phyloP scores from a whole-genome alignment of 2,329 filamentous ascomycete genomes.

The Teratosphaeria zuluensis region DNA sequence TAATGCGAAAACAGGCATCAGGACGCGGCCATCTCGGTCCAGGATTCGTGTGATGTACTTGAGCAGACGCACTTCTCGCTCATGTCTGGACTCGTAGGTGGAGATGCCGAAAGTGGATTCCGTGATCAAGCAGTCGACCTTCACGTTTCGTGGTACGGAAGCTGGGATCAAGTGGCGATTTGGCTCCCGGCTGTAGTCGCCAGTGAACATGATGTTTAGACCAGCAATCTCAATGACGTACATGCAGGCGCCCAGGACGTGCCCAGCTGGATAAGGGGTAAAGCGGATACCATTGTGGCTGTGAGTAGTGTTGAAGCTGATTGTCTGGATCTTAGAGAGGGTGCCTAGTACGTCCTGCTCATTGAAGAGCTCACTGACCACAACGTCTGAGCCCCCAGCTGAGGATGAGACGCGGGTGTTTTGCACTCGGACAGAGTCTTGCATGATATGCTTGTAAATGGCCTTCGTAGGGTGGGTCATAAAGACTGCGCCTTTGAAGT shows the following conservation, averaged over 20 bases:
- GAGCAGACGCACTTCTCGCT: conserved; percentile 89
- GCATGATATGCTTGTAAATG: conserved; percentile 99
- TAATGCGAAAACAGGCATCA: conserved; percentile 92
- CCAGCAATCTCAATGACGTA: conserved; percentile 96
- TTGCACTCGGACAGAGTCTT: conserved; percentile 87
- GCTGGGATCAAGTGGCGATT: conserved; percentile 93
- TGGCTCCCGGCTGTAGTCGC: conserved; percentile 92
- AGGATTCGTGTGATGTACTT: conserved; percentile 87
- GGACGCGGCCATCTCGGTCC: conserved; percentile 80
- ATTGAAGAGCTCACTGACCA: conserved; percentile 67
- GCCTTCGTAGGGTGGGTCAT: conserved; percentile 99
- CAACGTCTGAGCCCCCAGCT: conserved; percentile 26
- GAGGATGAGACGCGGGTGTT: conserved; percentile 22
- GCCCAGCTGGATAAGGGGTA: conserved; percentile 91
- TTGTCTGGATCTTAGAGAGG: conserved; percentile 88
- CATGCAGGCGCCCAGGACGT: conserved; percentile 98
- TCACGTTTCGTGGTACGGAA: conserved; percentile 76
- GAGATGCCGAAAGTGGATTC: conserved; percentile 97
- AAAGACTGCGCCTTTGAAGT: conserved; percentile 92
- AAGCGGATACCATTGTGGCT: conserved; percentile 94
- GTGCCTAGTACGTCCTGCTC: conserved; percentile 93
- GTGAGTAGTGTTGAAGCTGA: conserved; percentile 96
- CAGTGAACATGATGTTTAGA: conserved; percentile 93
- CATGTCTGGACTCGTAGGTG: conserved; percentile 79
- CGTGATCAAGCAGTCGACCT: conserved; percentile 92